Conservation (phyloP, 805 yeast genomes). For the Ogataea parapolymorpha region DNA sequence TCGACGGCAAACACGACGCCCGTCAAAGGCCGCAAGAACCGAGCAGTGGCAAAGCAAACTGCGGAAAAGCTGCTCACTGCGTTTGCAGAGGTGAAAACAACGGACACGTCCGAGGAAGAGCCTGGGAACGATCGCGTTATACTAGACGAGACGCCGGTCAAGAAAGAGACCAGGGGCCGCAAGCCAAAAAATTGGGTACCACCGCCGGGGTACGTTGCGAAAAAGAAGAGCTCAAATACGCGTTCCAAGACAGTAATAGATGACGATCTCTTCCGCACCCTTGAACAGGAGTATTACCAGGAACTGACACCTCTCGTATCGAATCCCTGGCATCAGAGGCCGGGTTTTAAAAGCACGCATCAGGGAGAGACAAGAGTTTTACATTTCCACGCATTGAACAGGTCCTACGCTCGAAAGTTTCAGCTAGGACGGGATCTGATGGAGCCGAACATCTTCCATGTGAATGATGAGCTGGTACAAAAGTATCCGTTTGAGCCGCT, state of each 20-base stretch:
- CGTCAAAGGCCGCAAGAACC: constrained; percentile 3
- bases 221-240: neutral
- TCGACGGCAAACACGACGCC: constrained; percentile 15
- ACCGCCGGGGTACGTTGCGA: constrained; percentile 10
- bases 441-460: constrained; percentile 18
- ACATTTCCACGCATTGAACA: constrained; percentile 10
- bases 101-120: constrained; percentile 6
- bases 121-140: constrained; percentile 11
- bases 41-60: constrained; percentile 9
- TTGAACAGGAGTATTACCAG: constrained; percentile 13
- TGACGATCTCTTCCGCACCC: constrained; percentile 5
- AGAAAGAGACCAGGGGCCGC: constrained; percentile 10
- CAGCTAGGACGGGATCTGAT: constrained; percentile 11
- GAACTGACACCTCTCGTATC: constrained; percentile 10
- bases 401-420: constrained; percentile 12
- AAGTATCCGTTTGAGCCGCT: constrained; percentile 6
- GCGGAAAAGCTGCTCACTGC: constrained; percentile 9
- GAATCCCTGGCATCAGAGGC: constrained; percentile 15
- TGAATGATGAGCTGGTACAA: constrained; percentile 12
- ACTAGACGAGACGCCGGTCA: constrained; percentile 4
- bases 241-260: neutral
- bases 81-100: constrained; percentile 7
- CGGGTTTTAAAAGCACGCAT: constrained; percentile 7
- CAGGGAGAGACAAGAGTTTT: constrained; percentile 16
- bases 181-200: constrained; percentile 19